phyloP scores from a whole-genome alignment of 225 moss, liverwort and hornwort genomes.

The Bryum argenteum region DNA sequence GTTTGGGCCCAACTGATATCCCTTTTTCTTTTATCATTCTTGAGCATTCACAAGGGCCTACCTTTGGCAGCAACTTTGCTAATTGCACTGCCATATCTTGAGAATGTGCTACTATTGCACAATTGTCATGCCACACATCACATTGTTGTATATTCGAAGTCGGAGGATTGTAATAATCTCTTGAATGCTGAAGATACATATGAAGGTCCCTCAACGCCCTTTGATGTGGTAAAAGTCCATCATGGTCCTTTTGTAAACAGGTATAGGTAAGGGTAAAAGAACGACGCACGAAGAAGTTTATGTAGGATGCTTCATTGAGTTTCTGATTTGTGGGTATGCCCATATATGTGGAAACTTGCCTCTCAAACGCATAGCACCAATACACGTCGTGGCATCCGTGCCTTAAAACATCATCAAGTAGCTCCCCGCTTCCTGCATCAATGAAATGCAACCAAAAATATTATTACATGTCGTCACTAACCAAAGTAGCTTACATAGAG shows the following conservation, averaged over 20 bases:
- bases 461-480: too few species aligned
- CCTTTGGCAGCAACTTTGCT: slow-evolving; percentile 6
- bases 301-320: slow-evolving; percentile 4
- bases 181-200: background rate
- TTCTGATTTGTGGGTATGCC: background rate
- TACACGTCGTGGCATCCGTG: slow-evolving; percentile 1
- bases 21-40: slow-evolving; percentile 1
- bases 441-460: background rate
- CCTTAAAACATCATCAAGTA: slow-evolving; percentile 10
- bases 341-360: slow-evolving; percentile 5
- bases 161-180: background rate
- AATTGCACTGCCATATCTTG: slow-evolving; percentile 2
- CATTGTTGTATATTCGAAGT: background rate
- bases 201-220: background rate
- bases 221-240: background rate
- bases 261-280: background rate
- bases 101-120: background rate
- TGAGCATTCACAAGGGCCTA: slow-evolving; percentile 7
- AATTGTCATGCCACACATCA: background rate
- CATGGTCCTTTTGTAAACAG: background rate
- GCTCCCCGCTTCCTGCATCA: background rate
- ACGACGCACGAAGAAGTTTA: slow-evolving; percentile 1
- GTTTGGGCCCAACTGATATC: background rate
- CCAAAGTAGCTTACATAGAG: too few species aligned
- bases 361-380: background rate